Conservation (phyloP, 164 flowering plant species). For the Vitis riparia region DNA sequence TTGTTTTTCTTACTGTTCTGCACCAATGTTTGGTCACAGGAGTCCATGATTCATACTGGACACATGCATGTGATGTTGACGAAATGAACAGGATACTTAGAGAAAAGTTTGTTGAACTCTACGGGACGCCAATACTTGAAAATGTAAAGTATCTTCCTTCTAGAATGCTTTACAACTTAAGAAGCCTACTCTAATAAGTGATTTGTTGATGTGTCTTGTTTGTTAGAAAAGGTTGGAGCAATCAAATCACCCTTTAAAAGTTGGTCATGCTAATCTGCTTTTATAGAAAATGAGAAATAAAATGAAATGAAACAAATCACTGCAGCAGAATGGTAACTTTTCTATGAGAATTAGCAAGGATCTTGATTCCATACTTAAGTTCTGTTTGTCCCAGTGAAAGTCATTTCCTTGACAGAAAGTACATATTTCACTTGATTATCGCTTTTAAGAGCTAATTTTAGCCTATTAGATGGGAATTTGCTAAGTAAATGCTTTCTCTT, state of each 20-base stretch:
- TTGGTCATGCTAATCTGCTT: neutral
- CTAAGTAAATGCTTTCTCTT: too few species aligned
- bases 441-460: too few species aligned
- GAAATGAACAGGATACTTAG: slow-evolving; percentile 82
- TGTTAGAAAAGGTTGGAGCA: neutral
- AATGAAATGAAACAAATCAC: neutral
- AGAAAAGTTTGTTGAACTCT: slow-evolving; percentile 92
- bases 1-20: neutral
- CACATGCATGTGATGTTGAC: slow-evolving; percentile 97
- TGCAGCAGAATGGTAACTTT: too few species aligned
- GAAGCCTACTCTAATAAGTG: neutral
- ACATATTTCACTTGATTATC: too few species aligned
- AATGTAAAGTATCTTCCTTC: slow-evolving; percentile 46
- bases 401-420: neutral
- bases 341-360: neutral
- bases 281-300: neutral
- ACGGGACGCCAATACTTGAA: slow-evolving; percentile 78
- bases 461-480: too few species aligned
- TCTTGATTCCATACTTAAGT: neutral
- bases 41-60: slow-evolving; percentile 99
- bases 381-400: neutral
- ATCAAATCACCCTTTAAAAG: neutral
- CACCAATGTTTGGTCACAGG: slow-evolving; percentile 42
- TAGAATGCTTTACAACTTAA: neutral
- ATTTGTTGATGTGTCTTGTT: neutral